Evolutionary conservation across 208 protist genomes (phyloP).

Genomic region (Porcisia hertigi): DNA sequence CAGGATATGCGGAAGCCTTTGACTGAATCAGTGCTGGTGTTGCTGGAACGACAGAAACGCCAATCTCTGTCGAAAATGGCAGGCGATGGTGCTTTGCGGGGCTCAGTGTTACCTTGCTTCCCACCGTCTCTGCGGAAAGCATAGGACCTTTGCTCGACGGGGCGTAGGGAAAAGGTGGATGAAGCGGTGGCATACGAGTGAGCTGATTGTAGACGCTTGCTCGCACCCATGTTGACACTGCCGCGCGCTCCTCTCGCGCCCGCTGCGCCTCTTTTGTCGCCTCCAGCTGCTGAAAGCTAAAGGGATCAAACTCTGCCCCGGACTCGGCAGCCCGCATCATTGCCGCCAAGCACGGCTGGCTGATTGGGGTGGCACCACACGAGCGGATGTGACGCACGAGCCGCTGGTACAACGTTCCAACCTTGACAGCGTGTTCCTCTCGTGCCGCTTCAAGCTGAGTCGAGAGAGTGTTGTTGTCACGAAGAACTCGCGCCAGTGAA

Average conservation of each 20-base stretch:
- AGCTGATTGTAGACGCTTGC: conserved; percentile 47
- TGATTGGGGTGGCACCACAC: conserved; percentile 25
- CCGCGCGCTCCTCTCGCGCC: conserved; percentile 27
- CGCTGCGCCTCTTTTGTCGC: conserved; percentile 17
- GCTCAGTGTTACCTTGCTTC: conserved; percentile 22
- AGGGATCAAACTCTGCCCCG: conserved; percentile 24
- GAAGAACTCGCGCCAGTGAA: conserved; percentile 20
- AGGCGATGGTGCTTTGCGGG: not conserved
- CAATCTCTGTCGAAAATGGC: not conserved
- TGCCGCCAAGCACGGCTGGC: conserved; percentile 24
- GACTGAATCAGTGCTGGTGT: not conserved
- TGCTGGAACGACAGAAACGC: not conserved
- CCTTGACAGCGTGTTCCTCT: conserved; percentile 21
- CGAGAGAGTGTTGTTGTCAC: conserved; percentile 23
- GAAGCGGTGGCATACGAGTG: conserved; percentile 35
- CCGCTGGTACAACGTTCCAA: conserved; percentile 25
- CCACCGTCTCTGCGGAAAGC: conserved; percentile 23
- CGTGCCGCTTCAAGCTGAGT: conserved; percentile 25
- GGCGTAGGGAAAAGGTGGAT: conserved; percentile 23
- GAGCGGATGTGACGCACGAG: conserved; percentile 23
- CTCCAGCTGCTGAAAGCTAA: conserved; percentile 28
- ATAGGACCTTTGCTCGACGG: conserved; percentile 24
- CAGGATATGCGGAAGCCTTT: not conserved
- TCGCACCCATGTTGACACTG: conserved; percentile 37
- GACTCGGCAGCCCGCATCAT: conserved; percentile 35